Conservation (phyloP, 2,329 filamentous ascomycete genomes). For the Xylariaceae sp. region DNA sequence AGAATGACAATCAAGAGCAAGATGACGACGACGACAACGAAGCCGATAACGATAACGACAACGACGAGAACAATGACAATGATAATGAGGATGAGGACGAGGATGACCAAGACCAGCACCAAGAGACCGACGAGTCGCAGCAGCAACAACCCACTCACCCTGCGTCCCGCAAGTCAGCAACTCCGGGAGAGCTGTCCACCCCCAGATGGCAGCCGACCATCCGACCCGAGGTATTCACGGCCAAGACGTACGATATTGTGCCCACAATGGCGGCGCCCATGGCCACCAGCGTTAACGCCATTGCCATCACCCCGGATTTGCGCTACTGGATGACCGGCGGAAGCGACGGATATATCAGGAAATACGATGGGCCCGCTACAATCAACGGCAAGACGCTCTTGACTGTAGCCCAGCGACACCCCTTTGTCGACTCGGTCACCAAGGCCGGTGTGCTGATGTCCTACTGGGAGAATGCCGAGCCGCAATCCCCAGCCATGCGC, state of each 20-base stretch:
- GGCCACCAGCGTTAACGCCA: conserved; percentile 91
- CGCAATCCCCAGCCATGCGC: conserved; percentile 47
- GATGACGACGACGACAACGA: conserved; percentile 48
- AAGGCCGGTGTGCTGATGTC: conserved; percentile 94
- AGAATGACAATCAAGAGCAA: conserved; percentile 31
- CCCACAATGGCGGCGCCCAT: conserved; percentile 97
- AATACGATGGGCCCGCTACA: conserved; percentile 94
- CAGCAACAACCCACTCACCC: conserved; percentile 44
- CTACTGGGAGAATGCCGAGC: conserved; percentile 98
- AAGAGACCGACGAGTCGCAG: conserved; percentile 43
- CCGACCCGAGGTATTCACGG: conserved; percentile 79
- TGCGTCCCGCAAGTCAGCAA: conserved; percentile 41
- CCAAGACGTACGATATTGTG: conserved; percentile 88
- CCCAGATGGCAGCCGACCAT: conserved; percentile 62
- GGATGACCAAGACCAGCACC: conserved; percentile 42
- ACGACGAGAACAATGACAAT: conserved; percentile 45
- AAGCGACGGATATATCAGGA: conserved; percentile 92
- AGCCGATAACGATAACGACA: conserved; percentile 43
- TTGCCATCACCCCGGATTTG: conserved; percentile 91
- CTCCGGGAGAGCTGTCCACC: conserved; percentile 41
- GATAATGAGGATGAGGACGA: conserved; percentile 46
- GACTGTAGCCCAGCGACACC: conserved; percentile 93
- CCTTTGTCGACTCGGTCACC: conserved; percentile 95
- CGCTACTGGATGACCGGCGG: conserved; percentile 95
- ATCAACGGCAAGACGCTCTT: conserved; percentile 93